Evolutionary conservation across 106 monocot genomes (phyloP).

Genomic region (Dioscorea dumetorum): DNA sequence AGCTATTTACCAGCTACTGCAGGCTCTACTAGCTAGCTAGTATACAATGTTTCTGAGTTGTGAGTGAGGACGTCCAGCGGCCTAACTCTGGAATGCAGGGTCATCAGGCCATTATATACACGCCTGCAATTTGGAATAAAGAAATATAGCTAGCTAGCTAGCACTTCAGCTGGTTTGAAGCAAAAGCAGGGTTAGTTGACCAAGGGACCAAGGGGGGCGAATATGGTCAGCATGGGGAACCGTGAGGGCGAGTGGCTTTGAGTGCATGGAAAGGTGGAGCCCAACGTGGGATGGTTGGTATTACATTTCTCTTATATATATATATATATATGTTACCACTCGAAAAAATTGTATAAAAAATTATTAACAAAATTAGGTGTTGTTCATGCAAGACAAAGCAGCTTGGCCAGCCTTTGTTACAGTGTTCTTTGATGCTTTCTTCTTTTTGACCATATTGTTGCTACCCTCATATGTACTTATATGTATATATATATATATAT

Average conservation of each 20-base stretch:
- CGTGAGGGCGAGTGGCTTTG: background rate
- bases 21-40: background rate
- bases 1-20: no score
- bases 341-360: background rate
- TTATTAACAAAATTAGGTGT: constrained; percentile 21
- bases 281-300: constrained; percentile 7
- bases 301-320: constrained; percentile 1
- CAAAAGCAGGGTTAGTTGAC: no score
- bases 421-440: constrained; percentile 8
- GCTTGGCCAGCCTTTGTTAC: background rate
- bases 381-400: constrained; percentile 28
- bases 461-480: background rate
- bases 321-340: constrained; percentile 2
- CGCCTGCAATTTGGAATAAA: no score
- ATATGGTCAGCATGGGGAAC: constrained; percentile 15
- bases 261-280: constrained; percentile 24
- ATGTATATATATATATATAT: no score
- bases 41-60: constrained; percentile 3
- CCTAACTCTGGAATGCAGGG: no score
- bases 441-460: constrained; percentile 2
- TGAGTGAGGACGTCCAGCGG: no score
- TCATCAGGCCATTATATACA: no score
- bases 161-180: no score
- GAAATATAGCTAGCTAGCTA: no score
- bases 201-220: background rate